Base-by-base conservation (phyloP, 768 basidiomycete genomes). In the Boletus tomentosulus region DNA sequence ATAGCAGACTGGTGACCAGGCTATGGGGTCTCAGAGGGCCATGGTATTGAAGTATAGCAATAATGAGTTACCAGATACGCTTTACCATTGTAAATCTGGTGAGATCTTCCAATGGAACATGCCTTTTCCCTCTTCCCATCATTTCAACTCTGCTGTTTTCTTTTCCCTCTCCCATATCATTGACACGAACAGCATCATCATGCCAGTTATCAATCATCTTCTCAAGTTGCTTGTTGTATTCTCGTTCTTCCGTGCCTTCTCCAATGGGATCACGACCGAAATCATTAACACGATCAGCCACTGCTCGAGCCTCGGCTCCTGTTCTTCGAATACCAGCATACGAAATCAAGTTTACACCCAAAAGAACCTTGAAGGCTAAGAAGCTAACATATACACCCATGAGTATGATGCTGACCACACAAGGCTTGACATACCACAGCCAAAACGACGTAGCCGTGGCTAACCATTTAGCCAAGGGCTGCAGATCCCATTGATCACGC, bases 81-180 rank as follows among this genome's bases (percentile, higher is more conserved):
- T 96, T 96, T 44, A 96, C 88, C 94, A 98, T 98, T 19, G 93
- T 96, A 75, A 89, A 98, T 51, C 94, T 72, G 33, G 92, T 96
- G 46, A 98, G 78, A 64, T 96, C 92, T 67, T 97, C 93, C 47
- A 98, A 70, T 54, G 83, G 82, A 53, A 90, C 78, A 44, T 84
- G 75, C 53, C 80, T 85, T 51, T 61, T 73, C 16, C 55, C 66
- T 19, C 64, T 68, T 13, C 63, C 63, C 24, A 35, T 38, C 62
- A 63, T 59, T 67, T 68, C 58, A 28, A 30, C 59, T 35, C 55
- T 58, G 24, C 1, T 35, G 1, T n/a, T 44, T 4, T 48, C 54
- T 16, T 44, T 49, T 28, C 55, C 75, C 67, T 90, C 89, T 1
- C 89, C 89, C 53, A 91, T 88, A 62, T 92, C 91, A 12, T 86